A percentile compares a stretch with the other conserved stretches of the same genome.
Conservation (phyloP, 805 yeast species). For the Blastobotrys muscicola region DNA sequence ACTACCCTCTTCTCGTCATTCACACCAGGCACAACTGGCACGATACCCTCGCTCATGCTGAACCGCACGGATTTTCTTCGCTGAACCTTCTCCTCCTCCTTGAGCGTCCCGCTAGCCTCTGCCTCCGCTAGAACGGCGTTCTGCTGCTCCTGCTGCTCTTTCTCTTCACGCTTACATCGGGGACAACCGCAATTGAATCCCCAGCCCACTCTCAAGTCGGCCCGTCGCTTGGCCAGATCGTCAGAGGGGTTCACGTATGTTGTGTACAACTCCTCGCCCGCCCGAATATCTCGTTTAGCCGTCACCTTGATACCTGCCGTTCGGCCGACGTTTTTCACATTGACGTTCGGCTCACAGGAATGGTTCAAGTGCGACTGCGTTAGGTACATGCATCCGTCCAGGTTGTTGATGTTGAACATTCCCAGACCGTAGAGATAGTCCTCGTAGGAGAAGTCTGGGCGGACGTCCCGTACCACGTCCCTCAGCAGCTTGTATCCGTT, state of each 20-base stretch:
- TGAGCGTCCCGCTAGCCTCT: background rate
- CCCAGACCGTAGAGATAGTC: conserved; percentile 58
- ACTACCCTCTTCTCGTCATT: too few relatives aligned
- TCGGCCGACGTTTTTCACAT: conserved; percentile 38
- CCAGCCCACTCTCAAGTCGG: conserved; percentile 64
- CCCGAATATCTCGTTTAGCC: conserved; percentile 48
- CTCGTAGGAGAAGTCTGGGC: conserved; percentile 34
- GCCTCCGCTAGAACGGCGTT: conserved; percentile 6
- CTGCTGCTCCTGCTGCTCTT: conserved; percentile 18
- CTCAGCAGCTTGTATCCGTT: conserved; percentile 44
- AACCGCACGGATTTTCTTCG: conserved; percentile 18
- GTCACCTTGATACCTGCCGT: conserved; percentile 48
- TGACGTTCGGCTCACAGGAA: conserved; percentile 62
- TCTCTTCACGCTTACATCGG: conserved; percentile 55
- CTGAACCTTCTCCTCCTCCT: conserved; percentile 1
- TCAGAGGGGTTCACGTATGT: conserved; percentile 62
- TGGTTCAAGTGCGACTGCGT: conserved; percentile 68
- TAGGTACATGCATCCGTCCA: conserved; percentile 48
- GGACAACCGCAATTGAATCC: conserved; percentile 66
- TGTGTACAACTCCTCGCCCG: conserved; percentile 60
- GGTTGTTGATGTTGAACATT: conserved; percentile 63
- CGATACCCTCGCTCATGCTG: too few relatives aligned
- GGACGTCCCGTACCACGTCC: conserved; percentile 32
- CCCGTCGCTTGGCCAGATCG: conserved; percentile 51
- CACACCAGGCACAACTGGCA: too few relatives aligned